Percentiles rank a stretch among this genome's conserved stretches.
phyloP scores from a whole-genome alignment of 371 early-diverging fungal genomes.

The Apophysomyces elegans region DNA sequence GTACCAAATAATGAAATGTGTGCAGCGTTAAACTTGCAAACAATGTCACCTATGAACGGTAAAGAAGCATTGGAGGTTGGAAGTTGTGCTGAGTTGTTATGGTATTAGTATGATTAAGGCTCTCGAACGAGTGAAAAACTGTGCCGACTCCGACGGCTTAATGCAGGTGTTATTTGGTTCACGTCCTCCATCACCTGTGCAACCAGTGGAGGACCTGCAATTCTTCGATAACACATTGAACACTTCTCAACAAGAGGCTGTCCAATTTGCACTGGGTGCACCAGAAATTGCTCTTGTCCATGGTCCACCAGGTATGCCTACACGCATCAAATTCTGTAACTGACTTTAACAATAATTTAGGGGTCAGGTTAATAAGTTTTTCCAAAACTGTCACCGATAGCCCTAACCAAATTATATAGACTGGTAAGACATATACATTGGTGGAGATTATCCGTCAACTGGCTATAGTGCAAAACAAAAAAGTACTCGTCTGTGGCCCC shows the following conservation, averaged over 20 bases:
- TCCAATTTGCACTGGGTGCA: conserved; percentile 67
- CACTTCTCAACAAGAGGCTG: conserved; percentile 77
- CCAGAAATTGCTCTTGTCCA: conserved; percentile 81
- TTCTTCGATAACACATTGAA: conserved; percentile 76
- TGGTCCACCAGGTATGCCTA: conserved; percentile 76
- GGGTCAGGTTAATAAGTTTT: conserved; percentile 10
- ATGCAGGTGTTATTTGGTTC: conserved; percentile 37
- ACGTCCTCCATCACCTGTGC: conserved; percentile 21
- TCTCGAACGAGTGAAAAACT: conserved; percentile 33
- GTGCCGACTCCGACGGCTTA: conserved; percentile 19
- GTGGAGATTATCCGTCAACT: conserved; percentile 89
- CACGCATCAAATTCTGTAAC: not conserved
- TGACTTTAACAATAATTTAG: not conserved
- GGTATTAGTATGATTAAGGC: conserved; percentile 46
- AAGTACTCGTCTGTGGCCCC: conserved; percentile 93
- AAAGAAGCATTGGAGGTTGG: conserved; percentile 7
- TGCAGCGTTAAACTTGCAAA: conserved; percentile 71
- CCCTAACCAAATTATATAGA: conserved; percentile 33
- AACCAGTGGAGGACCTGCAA: conserved; percentile 25
- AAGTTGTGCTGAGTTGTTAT: not conserved
- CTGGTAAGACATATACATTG: conserved; percentile 94
- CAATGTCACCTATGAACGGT: conserved; percentile 78
- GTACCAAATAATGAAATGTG: not conserved
- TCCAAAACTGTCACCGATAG: not conserved
- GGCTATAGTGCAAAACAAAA: conserved; percentile 57